A percentile compares a stretch with the other conserved stretches of the same genome.
phyloP scores from a whole-genome alignment of 169 alveolate genomes.

The Theileria parva region DNA sequence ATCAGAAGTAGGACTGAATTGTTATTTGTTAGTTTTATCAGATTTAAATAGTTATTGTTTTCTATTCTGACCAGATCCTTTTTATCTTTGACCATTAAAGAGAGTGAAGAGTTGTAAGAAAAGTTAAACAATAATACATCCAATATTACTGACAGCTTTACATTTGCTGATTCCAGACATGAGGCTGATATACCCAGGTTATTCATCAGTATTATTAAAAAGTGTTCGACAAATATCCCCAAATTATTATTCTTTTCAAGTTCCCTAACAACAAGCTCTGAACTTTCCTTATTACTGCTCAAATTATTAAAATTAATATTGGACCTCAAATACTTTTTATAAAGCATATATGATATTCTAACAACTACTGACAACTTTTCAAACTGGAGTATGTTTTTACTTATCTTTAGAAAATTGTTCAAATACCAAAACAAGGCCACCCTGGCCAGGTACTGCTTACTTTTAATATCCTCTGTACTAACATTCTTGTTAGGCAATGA shows the following conservation, averaged over 20 bases:
- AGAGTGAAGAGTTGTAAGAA: slow-evolving; percentile 29
- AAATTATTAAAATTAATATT: neutral
- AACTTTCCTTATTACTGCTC: slow-evolving; percentile 3
- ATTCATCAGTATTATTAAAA: slow-evolving; percentile 34
- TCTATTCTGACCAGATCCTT: neutral
- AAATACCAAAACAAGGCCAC: slow-evolving; percentile 39
- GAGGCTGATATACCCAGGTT: slow-evolving; percentile 29
- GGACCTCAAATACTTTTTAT: neutral
- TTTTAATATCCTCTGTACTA: neutral
- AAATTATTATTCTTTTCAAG: neutral
- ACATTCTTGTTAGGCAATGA: neutral
- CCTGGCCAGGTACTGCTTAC: neutral
- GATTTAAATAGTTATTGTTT: neutral
- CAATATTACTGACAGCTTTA: slow-evolving; percentile 53
- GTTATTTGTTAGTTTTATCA: slow-evolving; percentile 1
- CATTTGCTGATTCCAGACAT: slow-evolving; percentile 64
- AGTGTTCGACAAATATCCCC: slow-evolving; percentile 9
- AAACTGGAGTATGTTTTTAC: slow-evolving; percentile 34
- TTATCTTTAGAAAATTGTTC: slow-evolving; percentile 31
- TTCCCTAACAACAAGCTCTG: neutral
- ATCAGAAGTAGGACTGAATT: neutral
- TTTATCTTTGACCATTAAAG: neutral
- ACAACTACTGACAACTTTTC: slow-evolving; percentile 55
- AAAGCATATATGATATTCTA: slow-evolving; percentile 26
- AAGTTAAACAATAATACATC: slow-evolving; percentile 58